These are phyloP conservation scores for Clitoria ternatea DNA, from an alignment of 306 rosid species.

Conservation along the genomic window DNA sequence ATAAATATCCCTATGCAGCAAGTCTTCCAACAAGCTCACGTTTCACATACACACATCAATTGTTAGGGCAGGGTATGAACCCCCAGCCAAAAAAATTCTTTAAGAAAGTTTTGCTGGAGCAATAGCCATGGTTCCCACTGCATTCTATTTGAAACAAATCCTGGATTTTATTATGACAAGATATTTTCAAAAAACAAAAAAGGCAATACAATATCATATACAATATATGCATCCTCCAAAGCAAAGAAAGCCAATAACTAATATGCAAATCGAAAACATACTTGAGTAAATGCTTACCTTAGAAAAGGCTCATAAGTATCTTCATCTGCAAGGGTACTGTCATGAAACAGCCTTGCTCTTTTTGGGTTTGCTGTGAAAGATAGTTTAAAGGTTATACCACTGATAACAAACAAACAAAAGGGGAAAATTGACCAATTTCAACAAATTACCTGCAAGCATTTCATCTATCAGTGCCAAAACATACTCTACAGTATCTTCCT, in stretches of 20 bases:
- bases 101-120: background rate
- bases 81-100: background rate
- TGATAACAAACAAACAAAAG: background rate
- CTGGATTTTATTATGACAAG: background rate
- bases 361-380: slow-evolving; percentile 72
- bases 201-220: background rate
- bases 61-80: background rate
- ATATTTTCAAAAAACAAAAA: background rate
- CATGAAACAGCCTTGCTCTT: slow-evolving; percentile 89
- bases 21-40: background rate
- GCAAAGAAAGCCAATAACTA: background rate
- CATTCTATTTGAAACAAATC: background rate
- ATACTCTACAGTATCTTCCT: slow-evolving; percentile 94
- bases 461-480: slow-evolving; percentile 85
- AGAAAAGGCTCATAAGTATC: slow-evolving; percentile 90
- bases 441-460: slow-evolving; percentile 73
- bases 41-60: background rate
- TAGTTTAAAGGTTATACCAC: slow-evolving; percentile 13
- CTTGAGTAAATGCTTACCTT: slow-evolving; percentile 51
- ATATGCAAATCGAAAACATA: slow-evolving; percentile 11
- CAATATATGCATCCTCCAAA: slow-evolving; percentile 2
- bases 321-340: slow-evolving; percentile 60
- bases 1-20: background rate
- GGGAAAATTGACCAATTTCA: background rate
- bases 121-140: background rate